Conservation (phyloP, 805 yeast genomes). For the Teunomyces cretensis region DNA sequence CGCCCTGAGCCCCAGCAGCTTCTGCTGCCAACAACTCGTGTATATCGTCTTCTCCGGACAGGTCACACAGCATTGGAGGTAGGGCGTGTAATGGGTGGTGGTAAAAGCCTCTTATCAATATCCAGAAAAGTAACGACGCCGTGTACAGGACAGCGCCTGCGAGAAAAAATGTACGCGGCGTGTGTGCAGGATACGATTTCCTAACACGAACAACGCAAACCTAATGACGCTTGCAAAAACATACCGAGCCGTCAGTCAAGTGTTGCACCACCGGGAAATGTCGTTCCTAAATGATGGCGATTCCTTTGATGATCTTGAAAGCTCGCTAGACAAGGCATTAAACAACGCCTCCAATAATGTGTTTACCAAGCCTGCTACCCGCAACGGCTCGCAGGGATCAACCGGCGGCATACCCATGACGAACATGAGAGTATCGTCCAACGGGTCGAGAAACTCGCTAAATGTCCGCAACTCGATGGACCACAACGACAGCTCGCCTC, state of each 20-base stretch:
- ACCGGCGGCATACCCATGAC: conserved; percentile 31
- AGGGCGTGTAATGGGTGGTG: background rate
- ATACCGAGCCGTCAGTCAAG: background rate
- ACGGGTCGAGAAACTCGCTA: background rate
- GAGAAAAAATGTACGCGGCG: too few relatives aligned
- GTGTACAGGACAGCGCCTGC: too few relatives aligned
- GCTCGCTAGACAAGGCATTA: conserved; percentile 64
- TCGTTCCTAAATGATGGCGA: conserved; percentile 8
- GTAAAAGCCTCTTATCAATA: background rate
- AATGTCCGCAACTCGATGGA: conserved; percentile 5
- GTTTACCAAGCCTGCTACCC: conserved; percentile 16
- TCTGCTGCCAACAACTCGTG: background rate
- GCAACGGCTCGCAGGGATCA: conserved; percentile 27
- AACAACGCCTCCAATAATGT: conserved; percentile 47
- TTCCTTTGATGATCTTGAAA: conserved; percentile 63
- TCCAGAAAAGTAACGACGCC: too few relatives aligned
- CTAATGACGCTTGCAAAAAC: background rate
- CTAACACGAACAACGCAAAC: background rate
- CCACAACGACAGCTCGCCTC: conserved; percentile 29
- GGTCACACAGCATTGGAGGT: background rate
- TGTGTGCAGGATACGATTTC: too few relatives aligned
- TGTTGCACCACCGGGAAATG: conserved; percentile 4
- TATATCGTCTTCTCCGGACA: conserved; percentile 1
- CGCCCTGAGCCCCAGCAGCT: background rate
- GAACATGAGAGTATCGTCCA: conserved; percentile 15